Base-by-base conservation (phyloP, 2,329 filamentous ascomycete species). In the Aspergillus pseudoviridinutans region DNA sequence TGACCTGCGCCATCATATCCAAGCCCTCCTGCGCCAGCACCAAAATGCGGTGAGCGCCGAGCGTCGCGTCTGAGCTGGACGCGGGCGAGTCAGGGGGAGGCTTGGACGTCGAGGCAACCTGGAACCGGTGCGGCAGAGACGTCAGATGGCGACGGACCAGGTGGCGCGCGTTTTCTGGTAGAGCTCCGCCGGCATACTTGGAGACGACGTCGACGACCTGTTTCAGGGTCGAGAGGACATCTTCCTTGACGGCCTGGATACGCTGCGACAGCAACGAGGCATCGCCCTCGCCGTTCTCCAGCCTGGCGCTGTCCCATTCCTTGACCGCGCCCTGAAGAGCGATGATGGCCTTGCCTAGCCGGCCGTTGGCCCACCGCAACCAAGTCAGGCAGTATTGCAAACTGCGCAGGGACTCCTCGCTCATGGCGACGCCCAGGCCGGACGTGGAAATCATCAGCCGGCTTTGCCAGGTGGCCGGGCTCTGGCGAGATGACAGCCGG, bases 1-100 rank as follows among this genome's bases (percentile, higher is more conserved):
- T 94, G 51, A 99, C 91, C 72, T 97, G 92, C 1, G 86, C 84
- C 82, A 97, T 92, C 88, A 97, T 96, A 65, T 97, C 92, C 14
- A 97, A 80, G 0, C 92, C 91, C 71, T 97, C 93, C 67, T 89
- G 89, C 6, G 93, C 93, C 53, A 97, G 85, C 1, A 94, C 86
- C 12, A 97, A 78, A 56, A 95, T 92, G 44, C 89, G 83, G 64
- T 92, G 88, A 0, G 91, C 92, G 53, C 78, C 79, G 17, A 80
- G 74, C 10, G 80, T 80, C 20, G 82, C 81, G 47, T 82, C 79
- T 1, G 74, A 74, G 12, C 69, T 64, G 17, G 71, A 64, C 6
- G 65, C 64, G 1, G 69, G 64, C 1, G 71, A 71, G 9, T 75
- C 72, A 8, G 71, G 63, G 1, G 69, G 65, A 59, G 62, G 64